phyloP scores from a whole-genome alignment of 148 eudicot species.

The Suaeda aralocaspica region DNA sequence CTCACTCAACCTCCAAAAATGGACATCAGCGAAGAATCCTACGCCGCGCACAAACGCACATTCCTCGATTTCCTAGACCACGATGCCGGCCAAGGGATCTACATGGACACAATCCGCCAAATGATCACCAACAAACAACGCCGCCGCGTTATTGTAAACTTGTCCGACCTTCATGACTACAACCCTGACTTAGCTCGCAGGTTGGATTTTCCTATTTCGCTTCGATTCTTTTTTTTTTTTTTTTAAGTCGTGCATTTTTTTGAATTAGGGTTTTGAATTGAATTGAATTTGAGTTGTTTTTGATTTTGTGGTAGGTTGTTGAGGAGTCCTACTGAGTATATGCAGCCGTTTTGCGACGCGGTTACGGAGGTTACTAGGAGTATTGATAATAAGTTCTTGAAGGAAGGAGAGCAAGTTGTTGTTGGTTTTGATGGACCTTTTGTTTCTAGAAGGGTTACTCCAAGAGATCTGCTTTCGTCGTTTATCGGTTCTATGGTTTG shows the following conservation, averaged over 20 bases:
- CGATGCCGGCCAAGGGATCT: slow-evolving; percentile 54
- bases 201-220: slow-evolving; percentile 21
- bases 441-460: slow-evolving; percentile 86
- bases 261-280: too few species aligned
- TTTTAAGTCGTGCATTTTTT: too few species aligned
- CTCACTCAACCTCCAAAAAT: slow-evolving; percentile 22
- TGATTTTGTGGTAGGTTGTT: slow-evolving; percentile 44
- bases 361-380: slow-evolving; percentile 67
- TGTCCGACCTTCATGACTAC: slow-evolving; percentile 62
- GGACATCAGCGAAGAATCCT: slow-evolving; percentile 80
- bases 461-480: slow-evolving; percentile 80
- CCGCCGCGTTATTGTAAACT: slow-evolving; percentile 72
- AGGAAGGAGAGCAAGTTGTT: slow-evolving; percentile 84
- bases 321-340: slow-evolving; percentile 74
- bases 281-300: neutral
- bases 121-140: slow-evolving; percentile 70
- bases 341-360: slow-evolving; percentile 84
- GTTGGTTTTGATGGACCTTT: slow-evolving; percentile 96
- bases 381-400: slow-evolving; percentile 71
- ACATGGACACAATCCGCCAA: slow-evolving; percentile 53
- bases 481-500: slow-evolving; percentile 97
- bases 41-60: slow-evolving; percentile 76
- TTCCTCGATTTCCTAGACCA: slow-evolving; percentile 79
- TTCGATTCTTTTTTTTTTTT: neutral
- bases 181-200: slow-evolving; percentile 71